These are phyloP conservation scores for Petunia hybrid DNA, from an alignment of 305 asterid genomes.

Conservation along the genomic window DNA sequence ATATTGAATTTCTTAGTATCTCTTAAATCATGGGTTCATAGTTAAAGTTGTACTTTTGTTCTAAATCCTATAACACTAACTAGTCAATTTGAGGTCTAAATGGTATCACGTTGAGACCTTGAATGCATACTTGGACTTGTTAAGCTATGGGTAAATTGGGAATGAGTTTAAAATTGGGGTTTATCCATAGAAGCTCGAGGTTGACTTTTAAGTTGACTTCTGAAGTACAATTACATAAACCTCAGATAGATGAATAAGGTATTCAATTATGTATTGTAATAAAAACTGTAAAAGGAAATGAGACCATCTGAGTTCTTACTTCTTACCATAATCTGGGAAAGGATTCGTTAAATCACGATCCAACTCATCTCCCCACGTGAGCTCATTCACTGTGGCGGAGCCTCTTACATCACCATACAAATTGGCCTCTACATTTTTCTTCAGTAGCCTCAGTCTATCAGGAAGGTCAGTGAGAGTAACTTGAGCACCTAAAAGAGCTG, in stretches of 20 bases:
- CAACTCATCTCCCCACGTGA: conserved; percentile 84
- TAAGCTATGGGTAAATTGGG: too few relatives aligned
- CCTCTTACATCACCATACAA: conserved; percentile 79
- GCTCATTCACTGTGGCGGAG: conserved; percentile 75
- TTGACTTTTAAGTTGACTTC: too few relatives aligned
- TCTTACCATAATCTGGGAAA: conserved; percentile 77
- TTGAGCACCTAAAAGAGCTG: conserved; percentile 88
- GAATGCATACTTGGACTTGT: too few relatives aligned
- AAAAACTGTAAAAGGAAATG: background rate
- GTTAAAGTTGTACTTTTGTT: too few relatives aligned
- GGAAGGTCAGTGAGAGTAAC: conserved; percentile 88
- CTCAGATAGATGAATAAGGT: conserved; percentile 4
- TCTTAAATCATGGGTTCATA: too few relatives aligned
- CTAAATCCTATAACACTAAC: too few relatives aligned
- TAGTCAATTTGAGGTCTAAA: too few relatives aligned
- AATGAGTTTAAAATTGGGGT: too few relatives aligned
- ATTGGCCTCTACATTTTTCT: conserved; percentile 81
- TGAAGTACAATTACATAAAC: background rate
- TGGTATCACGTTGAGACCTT: too few relatives aligned
- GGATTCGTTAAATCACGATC: conserved; percentile 59
- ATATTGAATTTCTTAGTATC: too few relatives aligned
- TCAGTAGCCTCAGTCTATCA: conserved; percentile 80
- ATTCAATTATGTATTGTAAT: background rate
- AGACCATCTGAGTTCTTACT: conserved; percentile 17
- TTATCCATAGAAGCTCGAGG: too few relatives aligned